Evolutionary conservation across 2,329 filamentous ascomycete species (phyloP).

Genomic region (Epichloe bromicola): DNA sequence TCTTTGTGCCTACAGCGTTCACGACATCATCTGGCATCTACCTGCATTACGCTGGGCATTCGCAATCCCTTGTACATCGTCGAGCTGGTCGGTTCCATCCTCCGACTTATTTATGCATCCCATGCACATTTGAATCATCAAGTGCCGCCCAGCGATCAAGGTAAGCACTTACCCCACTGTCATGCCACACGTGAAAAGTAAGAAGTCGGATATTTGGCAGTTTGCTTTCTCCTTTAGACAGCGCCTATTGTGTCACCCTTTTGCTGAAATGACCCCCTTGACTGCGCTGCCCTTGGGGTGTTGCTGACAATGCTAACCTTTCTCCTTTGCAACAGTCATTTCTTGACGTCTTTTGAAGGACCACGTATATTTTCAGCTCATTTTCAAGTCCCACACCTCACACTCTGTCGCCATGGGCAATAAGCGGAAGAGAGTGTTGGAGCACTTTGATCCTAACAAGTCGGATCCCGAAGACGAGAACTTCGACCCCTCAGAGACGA

Average conservation of each 20-base stretch:
- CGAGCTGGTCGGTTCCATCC: not conserved
- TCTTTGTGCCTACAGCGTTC: not conserved
- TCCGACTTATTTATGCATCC: slow-evolving; percentile 2
- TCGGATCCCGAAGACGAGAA: slow-evolving; percentile 55
- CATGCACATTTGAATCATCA: not conserved
- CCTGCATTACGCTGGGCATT: not conserved
- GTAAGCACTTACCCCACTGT: not conserved
- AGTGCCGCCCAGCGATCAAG: not conserved
- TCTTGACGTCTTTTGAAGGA: not conserved
- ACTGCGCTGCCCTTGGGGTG: not conserved
- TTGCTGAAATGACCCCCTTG: not conserved
- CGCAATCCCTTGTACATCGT: not conserved
- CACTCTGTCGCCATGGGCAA: slow-evolving; percentile 16
- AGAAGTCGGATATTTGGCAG: not conserved
- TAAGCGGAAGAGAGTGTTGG: slow-evolving; percentile 46
- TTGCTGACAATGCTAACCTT: not conserved
- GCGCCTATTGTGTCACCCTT: not conserved
- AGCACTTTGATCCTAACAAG: slow-evolving; percentile 52
- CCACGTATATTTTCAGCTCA: slow-evolving; percentile 6
- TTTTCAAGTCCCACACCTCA: not conserved
- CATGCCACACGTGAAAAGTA: too few relatives aligned
- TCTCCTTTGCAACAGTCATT: not conserved
- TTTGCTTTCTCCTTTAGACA: not conserved
- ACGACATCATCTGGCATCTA: not conserved
- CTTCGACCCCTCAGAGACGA: slow-evolving; percentile 42